phyloP scores from a whole-genome alignment of 345 rosid genomes.

The Pistacia atlantica region DNA sequence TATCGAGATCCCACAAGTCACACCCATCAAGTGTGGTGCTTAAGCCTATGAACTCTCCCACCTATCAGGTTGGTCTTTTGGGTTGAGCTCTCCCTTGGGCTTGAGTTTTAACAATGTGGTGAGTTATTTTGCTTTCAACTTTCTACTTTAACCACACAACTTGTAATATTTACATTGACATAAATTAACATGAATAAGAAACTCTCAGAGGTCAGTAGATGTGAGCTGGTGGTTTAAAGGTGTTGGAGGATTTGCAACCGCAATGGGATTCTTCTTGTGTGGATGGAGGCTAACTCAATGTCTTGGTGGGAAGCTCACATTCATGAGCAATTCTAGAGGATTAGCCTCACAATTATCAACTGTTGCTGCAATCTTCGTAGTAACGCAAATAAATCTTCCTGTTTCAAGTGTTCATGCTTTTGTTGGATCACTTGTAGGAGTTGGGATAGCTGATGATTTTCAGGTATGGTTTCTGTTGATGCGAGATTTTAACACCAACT shows the following conservation, averaged over 20 bases:
- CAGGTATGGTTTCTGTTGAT: conserved; percentile 15
- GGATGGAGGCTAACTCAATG: conserved; percentile 35
- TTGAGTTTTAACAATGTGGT: too few relatives aligned
- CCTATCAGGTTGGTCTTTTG: too few relatives aligned
- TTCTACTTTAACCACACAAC: not conserved
- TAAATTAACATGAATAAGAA: not conserved
- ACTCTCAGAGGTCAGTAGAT: conserved; percentile 16
- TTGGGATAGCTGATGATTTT: conserved; percentile 30
- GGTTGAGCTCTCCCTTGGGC: too few relatives aligned
- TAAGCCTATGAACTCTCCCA: too few relatives aligned
- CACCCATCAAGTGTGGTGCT: too few relatives aligned
- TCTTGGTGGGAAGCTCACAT: conserved; percentile 37
- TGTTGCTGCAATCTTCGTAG: conserved; percentile 32
- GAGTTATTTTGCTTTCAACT: too few relatives aligned
- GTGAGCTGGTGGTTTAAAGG: conserved; percentile 33
- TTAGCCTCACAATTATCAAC: conserved; percentile 28
- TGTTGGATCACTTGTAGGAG: conserved; percentile 32
- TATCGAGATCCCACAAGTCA: too few relatives aligned
- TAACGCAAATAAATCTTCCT: conserved; percentile 21
- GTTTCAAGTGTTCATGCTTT: conserved; percentile 31
- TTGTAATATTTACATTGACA: too few relatives aligned
- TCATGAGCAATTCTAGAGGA: conserved; percentile 36
- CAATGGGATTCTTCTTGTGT: conserved; percentile 30
- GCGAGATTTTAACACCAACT: too few relatives aligned
- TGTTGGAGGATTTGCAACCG: conserved; percentile 29